A percentile compares a stretch with the other conserved stretches of the same genome.
Evolutionary conservation across 371 early-diverging fungal genomes (phyloP).

Genomic region (Zopfochytrium polystomum): DNA sequence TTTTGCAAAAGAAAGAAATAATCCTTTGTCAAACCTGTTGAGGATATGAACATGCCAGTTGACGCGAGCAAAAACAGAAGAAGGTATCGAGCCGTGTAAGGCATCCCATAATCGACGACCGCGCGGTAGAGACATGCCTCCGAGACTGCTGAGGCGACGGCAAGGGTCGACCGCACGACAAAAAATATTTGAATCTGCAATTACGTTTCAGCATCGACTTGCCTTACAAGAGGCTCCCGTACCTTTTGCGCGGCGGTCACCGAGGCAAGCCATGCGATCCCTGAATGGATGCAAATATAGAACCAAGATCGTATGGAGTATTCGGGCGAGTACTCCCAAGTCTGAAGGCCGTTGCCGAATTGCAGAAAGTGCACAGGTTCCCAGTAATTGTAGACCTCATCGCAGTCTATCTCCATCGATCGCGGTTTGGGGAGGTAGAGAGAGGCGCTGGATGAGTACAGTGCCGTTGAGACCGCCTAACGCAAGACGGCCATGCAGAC

Average conservation of each 20-base stretch:
- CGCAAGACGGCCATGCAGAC: too few species aligned
- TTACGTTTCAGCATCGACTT: too few species aligned
- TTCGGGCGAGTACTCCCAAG: constrained; percentile 94
- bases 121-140: constrained; percentile 72
- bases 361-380: constrained; percentile 88
- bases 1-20: not conserved
- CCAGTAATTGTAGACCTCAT: constrained; percentile 96
- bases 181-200: constrained; percentile 59
- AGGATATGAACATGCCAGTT: constrained; percentile 57
- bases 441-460: too few species aligned
- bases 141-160: constrained; percentile 59
- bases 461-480: too few species aligned
- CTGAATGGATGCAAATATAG: constrained; percentile 66
- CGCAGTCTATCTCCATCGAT: constrained; percentile 85
- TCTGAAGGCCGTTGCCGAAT: constrained; percentile 82
- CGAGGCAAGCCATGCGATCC: not conserved
- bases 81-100: constrained; percentile 66
- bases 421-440: too few species aligned
- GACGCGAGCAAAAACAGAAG: constrained; percentile 60
- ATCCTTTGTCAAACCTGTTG: constrained; percentile 7
- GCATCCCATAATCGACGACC: constrained; percentile 59
- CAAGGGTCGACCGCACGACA: constrained; percentile 63
- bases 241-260: not conserved
- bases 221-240: too few species aligned
- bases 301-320: constrained; percentile 87